phyloP scores from a whole-genome alignment of 2,329 filamentous ascomycete genomes.

The Teratosphaeria viscida region DNA sequence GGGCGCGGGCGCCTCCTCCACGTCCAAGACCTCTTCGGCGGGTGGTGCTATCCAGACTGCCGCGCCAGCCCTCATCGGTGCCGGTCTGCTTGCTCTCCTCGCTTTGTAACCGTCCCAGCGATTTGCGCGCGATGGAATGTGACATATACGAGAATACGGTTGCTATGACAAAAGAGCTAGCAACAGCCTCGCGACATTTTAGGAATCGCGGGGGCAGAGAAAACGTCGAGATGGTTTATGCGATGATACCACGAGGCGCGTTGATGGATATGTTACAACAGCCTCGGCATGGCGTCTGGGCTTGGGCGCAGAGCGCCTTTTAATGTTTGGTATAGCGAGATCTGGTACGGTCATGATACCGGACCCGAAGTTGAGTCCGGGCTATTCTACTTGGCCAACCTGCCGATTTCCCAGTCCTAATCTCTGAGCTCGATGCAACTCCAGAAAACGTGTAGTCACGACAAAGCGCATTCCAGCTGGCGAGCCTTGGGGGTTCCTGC shows the following conservation, averaged over 20 bases:
- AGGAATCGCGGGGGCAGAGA: neutral
- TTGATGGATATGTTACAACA: neutral
- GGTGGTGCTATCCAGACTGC: slow-evolving; percentile 23
- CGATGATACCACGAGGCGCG: slow-evolving; percentile 3
- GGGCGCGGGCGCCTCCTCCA: neutral
- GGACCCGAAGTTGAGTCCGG: too few species aligned
- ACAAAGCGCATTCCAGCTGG: neutral
- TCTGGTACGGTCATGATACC: neutral
- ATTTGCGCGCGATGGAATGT: neutral
- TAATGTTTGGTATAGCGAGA: neutral
- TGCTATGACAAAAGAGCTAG: neutral
- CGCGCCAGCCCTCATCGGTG: slow-evolving; percentile 23
- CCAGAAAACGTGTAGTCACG: neutral
- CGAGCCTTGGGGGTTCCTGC: neutral
- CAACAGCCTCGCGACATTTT: neutral
- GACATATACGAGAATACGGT: neutral
- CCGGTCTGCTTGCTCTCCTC: slow-evolving; percentile 34
- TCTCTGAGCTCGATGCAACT: neutral
- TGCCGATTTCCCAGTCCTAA: neutral
- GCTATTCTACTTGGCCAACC: neutral
- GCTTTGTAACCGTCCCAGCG: slow-evolving; percentile 16
- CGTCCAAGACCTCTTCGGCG: slow-evolving; percentile 6
- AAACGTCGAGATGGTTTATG: neutral
- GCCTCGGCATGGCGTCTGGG: neutral
- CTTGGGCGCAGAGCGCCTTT: neutral